Percentiles rank a stretch among this genome's conserved stretches.
Evolutionary conservation across 2,329 filamentous ascomycete species (phyloP).

Genomic region (Zymoseptoria brevis): DNA sequence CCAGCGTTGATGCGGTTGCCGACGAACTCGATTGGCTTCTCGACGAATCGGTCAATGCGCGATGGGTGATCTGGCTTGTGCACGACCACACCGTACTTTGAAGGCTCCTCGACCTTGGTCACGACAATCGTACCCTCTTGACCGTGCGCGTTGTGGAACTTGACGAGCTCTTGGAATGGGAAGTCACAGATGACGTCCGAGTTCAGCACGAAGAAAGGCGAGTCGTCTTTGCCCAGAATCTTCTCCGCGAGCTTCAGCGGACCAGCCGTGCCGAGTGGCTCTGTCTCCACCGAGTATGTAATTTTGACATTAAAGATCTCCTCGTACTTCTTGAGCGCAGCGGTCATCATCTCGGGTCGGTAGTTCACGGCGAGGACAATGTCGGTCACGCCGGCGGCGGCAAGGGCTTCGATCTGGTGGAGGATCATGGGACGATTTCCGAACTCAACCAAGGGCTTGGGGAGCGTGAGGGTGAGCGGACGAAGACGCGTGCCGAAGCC

Average conservation of each 20-base stretch:
- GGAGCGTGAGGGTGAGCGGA: constrained; percentile 91
- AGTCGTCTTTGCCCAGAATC: constrained; percentile 85
- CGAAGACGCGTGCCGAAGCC: constrained; percentile 97
- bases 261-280: constrained; percentile 89
- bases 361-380: constrained; percentile 99
- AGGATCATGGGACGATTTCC: constrained; percentile 99
- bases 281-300: constrained; percentile 91
- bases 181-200: constrained; percentile 98
- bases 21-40: constrained; percentile 98
- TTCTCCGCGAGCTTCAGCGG: constrained; percentile 91
- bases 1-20: constrained; percentile 98
- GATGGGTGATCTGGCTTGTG: constrained; percentile 89
- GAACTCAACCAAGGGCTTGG: constrained; percentile 96
- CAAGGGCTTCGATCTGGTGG: constrained; percentile 92
- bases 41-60: constrained; percentile 95
- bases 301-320: constrained; percentile 89
- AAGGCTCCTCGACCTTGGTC: constrained; percentile 97
- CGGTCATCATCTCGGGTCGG: constrained; percentile 94
- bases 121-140: constrained; percentile 96
- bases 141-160: constrained; percentile 88
- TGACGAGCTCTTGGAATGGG: constrained; percentile 80
- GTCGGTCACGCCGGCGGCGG: constrained; percentile 88
- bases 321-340: constrained; percentile 89
- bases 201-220: constrained; percentile 96
- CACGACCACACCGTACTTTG: constrained; percentile 97